These are phyloP conservation scores for Phytophthora vignae DNA, from an alignment of 352 stramenopile genomes.

Conservation along the genomic window DNA sequence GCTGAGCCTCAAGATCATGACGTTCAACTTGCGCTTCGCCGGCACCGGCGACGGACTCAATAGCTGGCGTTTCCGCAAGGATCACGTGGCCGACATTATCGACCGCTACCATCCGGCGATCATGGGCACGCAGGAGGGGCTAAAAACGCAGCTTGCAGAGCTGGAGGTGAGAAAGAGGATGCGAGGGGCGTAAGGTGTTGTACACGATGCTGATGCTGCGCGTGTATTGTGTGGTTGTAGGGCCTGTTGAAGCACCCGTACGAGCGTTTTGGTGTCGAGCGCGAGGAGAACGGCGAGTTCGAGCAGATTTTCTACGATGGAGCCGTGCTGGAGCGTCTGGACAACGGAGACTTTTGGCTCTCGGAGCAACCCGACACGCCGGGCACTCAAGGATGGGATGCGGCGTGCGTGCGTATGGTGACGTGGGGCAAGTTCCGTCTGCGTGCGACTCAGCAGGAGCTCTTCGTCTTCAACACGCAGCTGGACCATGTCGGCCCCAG, in stretches of 20 bases:
- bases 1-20: constrained; percentile 79
- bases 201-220: neutral
- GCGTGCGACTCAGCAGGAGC: constrained; percentile 63
- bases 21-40: constrained; percentile 85
- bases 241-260: constrained; percentile 64
- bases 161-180: constrained; percentile 40
- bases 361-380: constrained; percentile 68
- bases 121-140: constrained; percentile 80
- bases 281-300: constrained; percentile 77
- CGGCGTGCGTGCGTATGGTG: constrained; percentile 71
- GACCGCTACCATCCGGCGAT: constrained; percentile 76
- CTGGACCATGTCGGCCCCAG: constrained; percentile 67
- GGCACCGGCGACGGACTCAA: constrained; percentile 69
- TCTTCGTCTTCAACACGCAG: constrained; percentile 86
- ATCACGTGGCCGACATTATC: constrained; percentile 79
- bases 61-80: constrained; percentile 75
- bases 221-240: constrained; percentile 18
- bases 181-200: too few relatives aligned
- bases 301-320: constrained; percentile 87
- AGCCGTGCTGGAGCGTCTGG: constrained; percentile 57
- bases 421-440: constrained; percentile 81
- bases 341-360: constrained; percentile 81
- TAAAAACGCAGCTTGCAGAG: constrained; percentile 73
- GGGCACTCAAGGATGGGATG: constrained; percentile 70
- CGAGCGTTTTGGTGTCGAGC: constrained; percentile 76